These are phyloP conservation scores for Suillus brevipes DNA, from an alignment of 768 basidiomycete species.

Conservation along the genomic window DNA sequence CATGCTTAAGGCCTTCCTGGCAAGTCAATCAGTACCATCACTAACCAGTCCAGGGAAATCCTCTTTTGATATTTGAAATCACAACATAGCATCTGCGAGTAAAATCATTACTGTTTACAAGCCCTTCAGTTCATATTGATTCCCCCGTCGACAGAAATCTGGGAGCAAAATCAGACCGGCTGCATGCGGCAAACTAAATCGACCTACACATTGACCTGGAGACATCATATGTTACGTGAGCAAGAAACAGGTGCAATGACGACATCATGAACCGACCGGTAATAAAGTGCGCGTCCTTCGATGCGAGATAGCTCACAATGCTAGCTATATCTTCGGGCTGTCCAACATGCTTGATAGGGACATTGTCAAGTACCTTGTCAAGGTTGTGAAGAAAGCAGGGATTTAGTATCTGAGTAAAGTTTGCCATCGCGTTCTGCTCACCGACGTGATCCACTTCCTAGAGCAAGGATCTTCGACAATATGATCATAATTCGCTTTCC, in stretches of 20 bases:
- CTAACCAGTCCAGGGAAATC: not conserved
- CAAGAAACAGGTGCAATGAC: not conserved
- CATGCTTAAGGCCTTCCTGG: not conserved
- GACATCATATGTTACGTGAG: not conserved
- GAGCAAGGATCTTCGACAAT: conserved; percentile 7
- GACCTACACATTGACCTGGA: conserved; percentile 20
- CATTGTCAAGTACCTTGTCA: conserved; percentile 13
- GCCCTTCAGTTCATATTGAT: not conserved
- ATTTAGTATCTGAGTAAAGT: not conserved
- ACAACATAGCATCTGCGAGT: not conserved
- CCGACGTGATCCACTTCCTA: conserved; percentile 24
- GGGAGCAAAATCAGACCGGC: not conserved
- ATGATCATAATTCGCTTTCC: not conserved
- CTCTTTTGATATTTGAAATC: not conserved
- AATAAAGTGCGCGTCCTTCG: conserved; percentile 35
- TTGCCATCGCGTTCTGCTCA: conserved; percentile 16
- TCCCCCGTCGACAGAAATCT: conserved; percentile 15
- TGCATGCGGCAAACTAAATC: no score
- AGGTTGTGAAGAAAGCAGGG: conserved; percentile 2
- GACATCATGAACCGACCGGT: conserved; percentile 25
- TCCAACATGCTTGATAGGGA: conserved; percentile 21
- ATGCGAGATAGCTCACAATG: conserved; percentile 36
- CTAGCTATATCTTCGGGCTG: conserved; percentile 35
- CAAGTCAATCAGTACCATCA: not conserved
- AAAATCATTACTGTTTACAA: not conserved